phyloP scores from a whole-genome alignment of 2,329 filamentous ascomycete genomes.

The Coniella vitis region DNA sequence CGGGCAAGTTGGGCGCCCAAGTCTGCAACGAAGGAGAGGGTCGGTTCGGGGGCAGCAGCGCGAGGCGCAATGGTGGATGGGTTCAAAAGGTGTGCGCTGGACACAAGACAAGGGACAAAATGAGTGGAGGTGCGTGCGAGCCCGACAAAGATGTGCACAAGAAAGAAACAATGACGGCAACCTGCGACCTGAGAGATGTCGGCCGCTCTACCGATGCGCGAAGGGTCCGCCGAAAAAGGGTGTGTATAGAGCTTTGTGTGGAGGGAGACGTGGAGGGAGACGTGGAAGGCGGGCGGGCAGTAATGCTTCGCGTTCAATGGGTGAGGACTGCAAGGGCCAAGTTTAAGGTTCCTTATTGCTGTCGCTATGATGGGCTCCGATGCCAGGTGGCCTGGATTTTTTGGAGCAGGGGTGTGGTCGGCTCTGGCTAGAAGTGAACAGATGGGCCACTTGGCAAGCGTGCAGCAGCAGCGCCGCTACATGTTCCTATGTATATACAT shows the following conservation, averaged over 20 bases:
- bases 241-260: not conserved
- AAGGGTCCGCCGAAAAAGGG: not conserved
- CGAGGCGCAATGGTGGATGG: not conserved
- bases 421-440: not conserved
- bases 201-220: not conserved
- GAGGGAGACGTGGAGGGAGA: not conserved
- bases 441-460: slow-evolving; percentile 1
- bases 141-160: not conserved
- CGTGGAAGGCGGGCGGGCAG: not conserved
- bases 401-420: slow-evolving; percentile 19
- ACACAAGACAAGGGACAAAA: slow-evolving; percentile 1
- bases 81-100: not conserved
- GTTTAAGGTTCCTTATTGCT: not conserved
- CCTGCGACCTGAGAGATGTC: slow-evolving; percentile 1
- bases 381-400: slow-evolving; percentile 29
- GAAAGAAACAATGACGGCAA: not conserved
- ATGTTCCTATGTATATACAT: too few relatives aligned
- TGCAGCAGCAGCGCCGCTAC: too few relatives aligned
- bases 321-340: not conserved
- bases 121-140: not conserved
- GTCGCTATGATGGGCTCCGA: slow-evolving; percentile 21
- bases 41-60: not conserved
- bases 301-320: not conserved
- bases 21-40: not conserved
- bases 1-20: not conserved